A percentile compares a stretch with the other conserved stretches of the same genome.
phyloP scores from a whole-genome alignment of 305 asterid genomes.

The Fraxinus angustifolia region DNA sequence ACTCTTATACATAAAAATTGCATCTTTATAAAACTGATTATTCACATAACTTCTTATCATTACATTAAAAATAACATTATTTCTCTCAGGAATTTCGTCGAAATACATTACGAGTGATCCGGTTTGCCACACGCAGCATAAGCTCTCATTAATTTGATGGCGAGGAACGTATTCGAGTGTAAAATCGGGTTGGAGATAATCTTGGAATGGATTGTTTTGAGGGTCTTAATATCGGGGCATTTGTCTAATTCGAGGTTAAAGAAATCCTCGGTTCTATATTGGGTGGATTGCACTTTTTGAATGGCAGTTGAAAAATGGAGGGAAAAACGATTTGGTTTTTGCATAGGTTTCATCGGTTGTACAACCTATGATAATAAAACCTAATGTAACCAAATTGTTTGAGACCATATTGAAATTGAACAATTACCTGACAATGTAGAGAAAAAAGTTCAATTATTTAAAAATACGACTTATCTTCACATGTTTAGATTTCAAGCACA shows the following conservation, averaged over 20 bases:
- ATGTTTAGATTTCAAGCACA: neutral
- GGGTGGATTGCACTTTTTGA: conserved; percentile 13
- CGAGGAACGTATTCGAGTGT: conserved; percentile 43
- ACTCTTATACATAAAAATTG: conserved; percentile 48
- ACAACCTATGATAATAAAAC: neutral
- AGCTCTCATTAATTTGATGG: conserved; percentile 70
- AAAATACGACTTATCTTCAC: neutral
- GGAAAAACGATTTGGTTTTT: conserved; percentile 30
- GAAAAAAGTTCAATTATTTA: neutral
- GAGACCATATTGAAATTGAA: neutral
- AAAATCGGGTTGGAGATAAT: conserved; percentile 42
- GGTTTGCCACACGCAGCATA: conserved; percentile 59
- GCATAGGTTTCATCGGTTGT: conserved; percentile 30
- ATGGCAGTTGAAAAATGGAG: conserved; percentile 35
- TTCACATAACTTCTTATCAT: conserved; percentile 81
- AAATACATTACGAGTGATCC: conserved; percentile 53
- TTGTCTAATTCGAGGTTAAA: conserved; percentile 43
- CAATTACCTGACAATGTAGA: neutral
- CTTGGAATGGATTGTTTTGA: conserved; percentile 50
- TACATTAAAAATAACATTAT: conserved; percentile 60
- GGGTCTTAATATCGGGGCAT: conserved; percentile 48
- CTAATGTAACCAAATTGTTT: neutral
- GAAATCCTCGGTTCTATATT: conserved; percentile 24
- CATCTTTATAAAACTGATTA: conserved; percentile 48
- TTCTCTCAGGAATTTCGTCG: conserved; percentile 62